Evolutionary conservation across 1,284 basidiomycete species (phyloP).

Genomic region (Microbotryum scabiosae): DNA sequence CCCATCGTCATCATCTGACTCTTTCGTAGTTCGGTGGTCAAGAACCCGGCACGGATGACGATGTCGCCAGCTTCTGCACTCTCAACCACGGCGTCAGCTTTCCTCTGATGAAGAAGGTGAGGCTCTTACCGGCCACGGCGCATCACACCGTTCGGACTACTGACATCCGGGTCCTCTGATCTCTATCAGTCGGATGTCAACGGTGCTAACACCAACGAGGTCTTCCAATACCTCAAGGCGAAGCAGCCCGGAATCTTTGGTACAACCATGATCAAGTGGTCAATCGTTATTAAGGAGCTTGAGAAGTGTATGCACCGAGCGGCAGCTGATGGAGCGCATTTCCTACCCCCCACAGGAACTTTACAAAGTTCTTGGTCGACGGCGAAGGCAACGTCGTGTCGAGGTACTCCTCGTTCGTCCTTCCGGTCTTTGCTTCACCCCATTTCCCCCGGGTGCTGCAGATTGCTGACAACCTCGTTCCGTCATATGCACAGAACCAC

Average conservation of each 20-base stretch:
- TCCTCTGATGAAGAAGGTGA: conserved; percentile 33
- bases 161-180: too few relatives aligned
- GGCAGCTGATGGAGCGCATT: background rate
- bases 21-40: conserved; percentile 45
- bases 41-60: conserved; percentile 10
- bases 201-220: conserved; percentile 40
- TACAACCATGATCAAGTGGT: conserved; percentile 37
- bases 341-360: background rate
- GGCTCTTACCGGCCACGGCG: too few relatives aligned
- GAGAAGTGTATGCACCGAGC: conserved; percentile 24
- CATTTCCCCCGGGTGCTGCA: background rate
- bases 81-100: conserved; percentile 34
- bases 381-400: conserved; percentile 40
- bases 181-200: conserved; percentile 38
- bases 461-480: too few relatives aligned
- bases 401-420: conserved; percentile 36
- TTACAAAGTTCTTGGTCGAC: conserved; percentile 39
- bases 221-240: conserved; percentile 38
- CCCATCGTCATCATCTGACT: conserved; percentile 36
- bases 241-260: conserved; percentile 31
- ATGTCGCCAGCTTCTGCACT: conserved; percentile 28
- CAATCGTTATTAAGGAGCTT: conserved; percentile 35
- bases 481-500: conserved; percentile 7
- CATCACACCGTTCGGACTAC: too few relatives aligned
- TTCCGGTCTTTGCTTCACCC: background rate